Conservation (phyloP, 495 filamentous ascomycete genomes). For the Annulohypoxylon nitens region DNA sequence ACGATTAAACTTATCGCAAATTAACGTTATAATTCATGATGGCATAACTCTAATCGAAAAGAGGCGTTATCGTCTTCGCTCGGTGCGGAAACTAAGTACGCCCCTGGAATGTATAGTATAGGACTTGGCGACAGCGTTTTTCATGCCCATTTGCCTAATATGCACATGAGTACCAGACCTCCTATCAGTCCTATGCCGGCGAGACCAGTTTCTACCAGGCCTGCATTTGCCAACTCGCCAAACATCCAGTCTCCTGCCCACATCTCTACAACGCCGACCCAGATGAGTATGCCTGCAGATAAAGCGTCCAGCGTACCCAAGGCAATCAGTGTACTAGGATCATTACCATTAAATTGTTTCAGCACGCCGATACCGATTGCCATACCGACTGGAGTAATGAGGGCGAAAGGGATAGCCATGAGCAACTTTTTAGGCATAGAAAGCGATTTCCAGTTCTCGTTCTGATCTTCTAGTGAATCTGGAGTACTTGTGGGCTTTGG, state of each 20-base stretch:
- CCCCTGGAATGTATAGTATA: not conserved
- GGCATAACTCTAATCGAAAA: not conserved
- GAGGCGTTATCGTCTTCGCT: not conserved
- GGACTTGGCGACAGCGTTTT: not conserved
- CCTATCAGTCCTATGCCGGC: slow-evolving; percentile 50
- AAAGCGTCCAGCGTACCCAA: slow-evolving; percentile 71
- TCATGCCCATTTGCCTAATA: slow-evolving; percentile 64
- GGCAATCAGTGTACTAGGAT: slow-evolving; percentile 65
- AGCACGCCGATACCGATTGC: slow-evolving; percentile 69
- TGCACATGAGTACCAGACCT: slow-evolving; percentile 58
- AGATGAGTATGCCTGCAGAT: slow-evolving; percentile 69
- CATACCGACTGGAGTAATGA: slow-evolving; percentile 72
- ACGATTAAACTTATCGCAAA: not conserved
- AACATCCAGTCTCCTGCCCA: slow-evolving; percentile 68
- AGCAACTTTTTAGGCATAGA: slow-evolving; percentile 58
- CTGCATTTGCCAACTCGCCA: slow-evolving; percentile 54
- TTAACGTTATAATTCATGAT: slow-evolving; percentile 5
- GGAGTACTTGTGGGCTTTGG: slow-evolving; percentile 3
- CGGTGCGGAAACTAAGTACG: not conserved
- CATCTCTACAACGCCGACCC: slow-evolving; percentile 73
- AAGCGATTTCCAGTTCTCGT: slow-evolving; percentile 27
- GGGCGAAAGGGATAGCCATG: slow-evolving; percentile 64
- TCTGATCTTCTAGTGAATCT: slow-evolving; percentile 12
- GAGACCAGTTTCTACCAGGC: slow-evolving; percentile 41
- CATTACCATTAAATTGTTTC: slow-evolving; percentile 68